A percentile compares a stretch with the other conserved stretches of the same genome.
phyloP scores from a whole-genome alignment of 148 eudicot species.

The Heliamphora exappendiculata region DNA sequence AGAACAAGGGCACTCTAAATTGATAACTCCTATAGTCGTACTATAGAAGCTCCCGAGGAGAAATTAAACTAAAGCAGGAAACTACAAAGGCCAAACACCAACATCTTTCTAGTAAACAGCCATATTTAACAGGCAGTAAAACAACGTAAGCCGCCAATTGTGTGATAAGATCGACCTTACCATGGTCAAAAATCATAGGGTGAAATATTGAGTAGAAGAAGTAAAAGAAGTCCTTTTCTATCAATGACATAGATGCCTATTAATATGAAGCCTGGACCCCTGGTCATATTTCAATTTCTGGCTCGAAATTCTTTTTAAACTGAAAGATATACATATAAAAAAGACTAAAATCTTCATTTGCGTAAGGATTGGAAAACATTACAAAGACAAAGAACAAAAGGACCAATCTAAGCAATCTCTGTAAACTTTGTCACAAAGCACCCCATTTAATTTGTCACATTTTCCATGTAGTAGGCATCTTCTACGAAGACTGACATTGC shows the following conservation, averaged over 20 bases:
- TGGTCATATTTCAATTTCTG: too few species aligned
- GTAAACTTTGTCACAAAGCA: neutral
- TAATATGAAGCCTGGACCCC: too few species aligned
- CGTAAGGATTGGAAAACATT: too few species aligned
- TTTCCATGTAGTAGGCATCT: neutral
- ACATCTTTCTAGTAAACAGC: neutral
- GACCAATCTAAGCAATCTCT: too few species aligned
- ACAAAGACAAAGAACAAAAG: too few species aligned
- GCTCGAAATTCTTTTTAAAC: too few species aligned
- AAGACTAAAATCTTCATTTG: too few species aligned
- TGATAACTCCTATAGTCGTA: neutral
- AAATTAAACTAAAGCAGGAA: neutral
- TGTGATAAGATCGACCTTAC: neutral
- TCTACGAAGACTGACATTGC: neutral
- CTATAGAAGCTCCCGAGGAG: neutral
- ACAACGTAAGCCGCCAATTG: neutral
- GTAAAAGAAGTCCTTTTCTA: neutral
- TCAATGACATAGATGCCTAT: too few species aligned
- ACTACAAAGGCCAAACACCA: neutral
- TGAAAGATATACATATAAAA: too few species aligned
- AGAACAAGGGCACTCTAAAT: neutral
- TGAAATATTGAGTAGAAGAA: neutral
- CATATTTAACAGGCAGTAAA: neutral
- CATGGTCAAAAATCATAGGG: neutral
- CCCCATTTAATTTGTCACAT: neutral